Evolutionary conservation across 2,329 filamentous ascomycete species (phyloP).

Genomic region (Didymella segeticola): DNA sequence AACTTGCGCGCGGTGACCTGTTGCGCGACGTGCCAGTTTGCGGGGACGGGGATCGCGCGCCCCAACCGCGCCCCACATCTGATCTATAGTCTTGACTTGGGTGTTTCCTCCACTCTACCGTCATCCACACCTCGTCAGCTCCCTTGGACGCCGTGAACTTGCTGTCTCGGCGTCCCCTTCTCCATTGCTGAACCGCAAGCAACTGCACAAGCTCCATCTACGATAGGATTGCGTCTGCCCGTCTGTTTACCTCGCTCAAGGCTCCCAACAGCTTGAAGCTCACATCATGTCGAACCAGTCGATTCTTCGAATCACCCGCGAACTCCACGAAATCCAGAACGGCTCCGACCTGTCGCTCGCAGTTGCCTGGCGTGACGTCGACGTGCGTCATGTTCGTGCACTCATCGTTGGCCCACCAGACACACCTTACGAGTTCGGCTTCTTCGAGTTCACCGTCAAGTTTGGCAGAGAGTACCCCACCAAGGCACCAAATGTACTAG

Average conservation of each 20-base stretch:
- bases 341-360: slow-evolving; percentile 85
- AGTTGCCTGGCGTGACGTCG: slow-evolving; percentile 84
- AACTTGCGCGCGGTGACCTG: slow-evolving; percentile 1
- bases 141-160: slow-evolving; percentile 18
- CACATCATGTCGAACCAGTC: slow-evolving; percentile 77
- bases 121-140: slow-evolving; percentile 5
- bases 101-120: slow-evolving; percentile 8
- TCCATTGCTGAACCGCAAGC: not conserved
- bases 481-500: slow-evolving; percentile 65
- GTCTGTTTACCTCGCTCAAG: not conserved
- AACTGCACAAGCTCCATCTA: not conserved
- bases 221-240: not conserved
- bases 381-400: slow-evolving; percentile 86
- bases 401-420: slow-evolving; percentile 92
- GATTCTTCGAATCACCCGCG: slow-evolving; percentile 86
- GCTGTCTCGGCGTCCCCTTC: slow-evolving; percentile 18
- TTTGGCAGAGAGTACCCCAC: slow-evolving; percentile 87
- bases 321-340: slow-evolving; percentile 84
- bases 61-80: no score
- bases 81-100: no score
- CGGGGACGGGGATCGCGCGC: slow-evolving; percentile 8
- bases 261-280: slow-evolving; percentile 4
- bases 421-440: slow-evolving; percentile 95
- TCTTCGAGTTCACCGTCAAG: slow-evolving; percentile 87
- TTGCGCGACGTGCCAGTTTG: slow-evolving; percentile 6